Conservation (phyloP, 306 rosid genomes). For the Cicer cuneatum region DNA sequence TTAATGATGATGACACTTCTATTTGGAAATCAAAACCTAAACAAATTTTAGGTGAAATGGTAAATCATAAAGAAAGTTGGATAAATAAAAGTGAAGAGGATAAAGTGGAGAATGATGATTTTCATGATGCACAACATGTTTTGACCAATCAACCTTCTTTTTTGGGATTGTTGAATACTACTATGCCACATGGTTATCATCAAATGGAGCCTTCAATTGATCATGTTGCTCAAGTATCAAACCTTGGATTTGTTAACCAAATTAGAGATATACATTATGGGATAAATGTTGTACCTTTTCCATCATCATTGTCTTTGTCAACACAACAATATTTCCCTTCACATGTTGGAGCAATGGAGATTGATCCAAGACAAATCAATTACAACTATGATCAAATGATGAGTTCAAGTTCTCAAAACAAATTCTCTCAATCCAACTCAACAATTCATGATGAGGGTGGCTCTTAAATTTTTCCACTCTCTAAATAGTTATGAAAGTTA, state of each 20-base stretch:
- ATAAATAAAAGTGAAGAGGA: constrained; percentile 37
- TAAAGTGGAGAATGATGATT: neutral
- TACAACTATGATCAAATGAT: constrained; percentile 58
- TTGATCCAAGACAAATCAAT: constrained; percentile 59
- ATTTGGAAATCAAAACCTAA: constrained; percentile 54
- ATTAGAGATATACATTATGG: constrained; percentile 50
- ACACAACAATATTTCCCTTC: constrained; percentile 56
- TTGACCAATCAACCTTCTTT: constrained; percentile 51
- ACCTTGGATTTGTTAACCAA: constrained; percentile 54
- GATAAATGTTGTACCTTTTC: constrained; percentile 56
- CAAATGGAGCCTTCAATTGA: constrained; percentile 44
- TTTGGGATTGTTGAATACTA: constrained; percentile 44
- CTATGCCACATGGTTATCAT: constrained; percentile 52
- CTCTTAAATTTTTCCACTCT: constrained; percentile 51
- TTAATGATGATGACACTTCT: constrained; percentile 9
- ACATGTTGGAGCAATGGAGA: constrained; percentile 54
- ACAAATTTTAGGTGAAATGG: constrained; percentile 47
- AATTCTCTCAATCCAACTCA: constrained; percentile 39
- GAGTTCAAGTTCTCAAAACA: constrained; percentile 44
- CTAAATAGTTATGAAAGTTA: constrained; percentile 51
- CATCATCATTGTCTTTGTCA: constrained; percentile 69
- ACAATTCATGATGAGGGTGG: constrained; percentile 52
- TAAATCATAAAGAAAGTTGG: constrained; percentile 42
- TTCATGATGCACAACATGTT: neutral
- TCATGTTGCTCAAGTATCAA: constrained; percentile 39